Evolutionary conservation across 306 rosid genomes (phyloP).

Genomic region (Argentina anserina): DNA sequence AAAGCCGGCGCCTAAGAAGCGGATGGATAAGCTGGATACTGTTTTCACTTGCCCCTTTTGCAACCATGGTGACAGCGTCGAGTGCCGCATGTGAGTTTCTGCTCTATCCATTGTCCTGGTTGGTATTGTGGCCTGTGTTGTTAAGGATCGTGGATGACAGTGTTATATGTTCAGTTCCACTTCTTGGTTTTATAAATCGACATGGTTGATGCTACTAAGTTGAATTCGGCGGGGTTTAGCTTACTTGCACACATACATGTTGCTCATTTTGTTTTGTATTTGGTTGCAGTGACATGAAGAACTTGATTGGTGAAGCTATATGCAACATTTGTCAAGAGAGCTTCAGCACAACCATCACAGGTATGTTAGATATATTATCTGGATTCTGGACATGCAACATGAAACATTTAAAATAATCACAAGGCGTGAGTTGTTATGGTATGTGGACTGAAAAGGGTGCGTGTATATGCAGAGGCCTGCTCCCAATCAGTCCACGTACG

Average conservation of each 20-base stretch:
- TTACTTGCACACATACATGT: not conserved
- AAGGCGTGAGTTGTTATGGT: not conserved
- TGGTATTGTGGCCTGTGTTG: not conserved
- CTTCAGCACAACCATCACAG: slow-evolving; percentile 75
- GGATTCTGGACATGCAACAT: not conserved
- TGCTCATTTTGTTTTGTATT: slow-evolving; percentile 1
- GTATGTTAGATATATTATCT: too few relatives aligned
- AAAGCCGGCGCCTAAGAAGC: slow-evolving; percentile 90
- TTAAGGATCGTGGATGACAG: not conserved
- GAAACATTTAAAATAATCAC: not conserved
- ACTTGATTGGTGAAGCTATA: slow-evolving; percentile 81
- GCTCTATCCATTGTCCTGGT: not conserved
- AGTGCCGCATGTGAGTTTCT: slow-evolving; percentile 67
- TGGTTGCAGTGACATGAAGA: slow-evolving; percentile 84
- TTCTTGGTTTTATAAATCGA: not conserved
- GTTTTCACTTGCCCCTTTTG: slow-evolving; percentile 92
- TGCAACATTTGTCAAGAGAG: slow-evolving; percentile 86
- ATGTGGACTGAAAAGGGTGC: not conserved
- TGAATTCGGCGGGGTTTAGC: not conserved
- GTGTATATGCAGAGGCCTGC: not conserved
- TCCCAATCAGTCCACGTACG: not conserved
- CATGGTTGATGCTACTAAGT: not conserved
- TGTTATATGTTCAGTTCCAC: not conserved
- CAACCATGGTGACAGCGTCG: slow-evolving; percentile 81
- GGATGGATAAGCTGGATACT: slow-evolving; percentile 96